phyloP scores from a whole-genome alignment of 768 basidiomycete genomes.

The Cyclocybe cylindracea region DNA sequence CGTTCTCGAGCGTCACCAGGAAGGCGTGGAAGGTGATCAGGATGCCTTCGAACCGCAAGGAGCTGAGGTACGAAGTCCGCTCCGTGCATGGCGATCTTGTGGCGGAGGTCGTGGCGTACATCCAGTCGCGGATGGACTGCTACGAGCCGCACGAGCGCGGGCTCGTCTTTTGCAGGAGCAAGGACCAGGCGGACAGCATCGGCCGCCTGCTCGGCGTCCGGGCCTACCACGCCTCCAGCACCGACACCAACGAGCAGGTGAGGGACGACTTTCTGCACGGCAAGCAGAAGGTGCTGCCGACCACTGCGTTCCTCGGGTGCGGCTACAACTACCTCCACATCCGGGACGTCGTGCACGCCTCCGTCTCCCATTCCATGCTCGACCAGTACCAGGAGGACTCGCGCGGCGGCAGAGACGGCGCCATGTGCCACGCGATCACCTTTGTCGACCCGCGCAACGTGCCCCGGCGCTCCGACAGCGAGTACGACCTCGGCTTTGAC shows the following conservation, averaged over 20 bases:
- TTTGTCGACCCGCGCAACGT: neutral
- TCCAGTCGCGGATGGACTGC: neutral
- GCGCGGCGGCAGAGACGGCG: slow-evolving; percentile 10
- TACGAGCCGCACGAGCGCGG: neutral
- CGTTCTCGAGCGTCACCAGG: neutral
- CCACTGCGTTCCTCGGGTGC: slow-evolving; percentile 8
- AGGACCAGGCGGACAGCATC: neutral
- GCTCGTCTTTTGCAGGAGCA: slow-evolving; percentile 12
- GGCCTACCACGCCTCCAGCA: neutral
- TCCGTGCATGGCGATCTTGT: neutral
- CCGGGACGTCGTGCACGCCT: slow-evolving; percentile 7
- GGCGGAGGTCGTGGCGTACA: neutral
- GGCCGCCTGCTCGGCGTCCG: neutral
- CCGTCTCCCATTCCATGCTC: slow-evolving; percentile 3
- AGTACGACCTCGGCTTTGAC: neutral
- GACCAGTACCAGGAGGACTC: slow-evolving; percentile 15
- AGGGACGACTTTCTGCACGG: slow-evolving; percentile 1
- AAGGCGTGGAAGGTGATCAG: slow-evolving; percentile 5
- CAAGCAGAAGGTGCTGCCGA: slow-evolving; percentile 1
- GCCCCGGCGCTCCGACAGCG: too few relatives aligned
- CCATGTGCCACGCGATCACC: slow-evolving; percentile 2
- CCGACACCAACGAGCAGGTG: neutral
- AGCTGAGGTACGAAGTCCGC: neutral
- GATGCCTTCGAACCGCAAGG: neutral
- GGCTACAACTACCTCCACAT: slow-evolving; percentile 9